Base-by-base conservation (phyloP, 2,329 filamentous ascomycete genomes). In the Colletotrichum tofieldiae region DNA sequence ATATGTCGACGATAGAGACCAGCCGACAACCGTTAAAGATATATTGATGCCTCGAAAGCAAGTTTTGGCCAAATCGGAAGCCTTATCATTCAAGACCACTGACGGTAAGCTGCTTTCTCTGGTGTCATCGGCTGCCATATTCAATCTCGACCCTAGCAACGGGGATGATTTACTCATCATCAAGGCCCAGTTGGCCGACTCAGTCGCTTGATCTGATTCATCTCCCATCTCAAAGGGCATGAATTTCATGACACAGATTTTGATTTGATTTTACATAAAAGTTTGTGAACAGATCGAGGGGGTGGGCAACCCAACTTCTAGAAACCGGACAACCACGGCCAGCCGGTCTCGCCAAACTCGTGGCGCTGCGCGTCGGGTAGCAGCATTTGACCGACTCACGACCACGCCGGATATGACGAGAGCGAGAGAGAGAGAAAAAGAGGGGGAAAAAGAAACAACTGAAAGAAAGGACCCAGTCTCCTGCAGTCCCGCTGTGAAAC, bases 321-420 rank as follows among this genome's bases (percentile, higher is more conserved):
- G 49, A 29, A 56, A n/a, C 23, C 37, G 51, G 18, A 56, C n/a
- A 37, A 14, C 29, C 41, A 23, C 41, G 49, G 37, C 37, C 61
- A 14, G 23, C 49, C 37, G 49, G 37, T 26, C 37, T 7, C 20
- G 7, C 49, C 65, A 52, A 68, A 59, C 58, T 59, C 45, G 58
- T 45, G 65, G 51, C 65, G 56, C 58, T 47, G 58, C 59, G 43
- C 58, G 32, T 68, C 58, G 69, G 65, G 65, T 72, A 63, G 43
- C 51, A 72, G 41, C 65, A 56, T 59, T 20, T 35, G 49, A 43
- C 69, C 45, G 45, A 58, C 51, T 37, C 29, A 63, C 45, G 51
- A 52, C 69, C 60, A 64, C 58, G 43, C 43, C 45, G 65, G 58
- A 59, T 51, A 59, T 29, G 52, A 62, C 20, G 18, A 32, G 51